These are phyloP conservation scores for Bolboschoenoplectus hybrid DNA, from an alignment of 202 grass and related monocot genomes.

Conservation along the genomic window DNA sequence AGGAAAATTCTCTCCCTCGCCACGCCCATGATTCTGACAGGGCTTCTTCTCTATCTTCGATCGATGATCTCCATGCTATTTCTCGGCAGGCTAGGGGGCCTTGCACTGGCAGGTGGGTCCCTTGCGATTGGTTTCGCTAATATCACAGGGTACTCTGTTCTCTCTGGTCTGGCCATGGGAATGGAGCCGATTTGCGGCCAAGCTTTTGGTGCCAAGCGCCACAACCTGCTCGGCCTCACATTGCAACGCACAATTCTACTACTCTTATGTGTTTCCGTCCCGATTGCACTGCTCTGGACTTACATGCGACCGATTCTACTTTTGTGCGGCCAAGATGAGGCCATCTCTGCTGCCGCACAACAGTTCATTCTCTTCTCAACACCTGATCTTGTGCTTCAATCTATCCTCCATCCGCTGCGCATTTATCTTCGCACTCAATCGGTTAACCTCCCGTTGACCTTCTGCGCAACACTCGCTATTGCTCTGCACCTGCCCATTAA, in stretches of 20 bases:
- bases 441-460: conserved; percentile 78
- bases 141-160: conserved; percentile 85
- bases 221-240: conserved; percentile 63
- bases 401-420: conserved; percentile 80
- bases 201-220: conserved; percentile 70
- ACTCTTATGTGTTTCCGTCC: conserved; percentile 57
- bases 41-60: conserved; percentile 82
- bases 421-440: conserved; percentile 86
- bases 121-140: conserved; percentile 97
- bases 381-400: conserved; percentile 81
- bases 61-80: conserved; percentile 99
- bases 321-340: conserved; percentile 67
- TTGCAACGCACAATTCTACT: conserved; percentile 78
- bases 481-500: conserved; percentile 83
- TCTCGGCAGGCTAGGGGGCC: conserved; percentile 68
- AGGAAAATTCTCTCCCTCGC: conserved; percentile 67
- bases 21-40: conserved; percentile 82
- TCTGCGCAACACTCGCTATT: conserved; percentile 72
- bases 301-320: conserved; percentile 81
- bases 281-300: conserved; percentile 73
- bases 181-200: conserved; percentile 97
- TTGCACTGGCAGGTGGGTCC: conserved; percentile 79
- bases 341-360: conserved; percentile 63
- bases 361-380: conserved; percentile 80
- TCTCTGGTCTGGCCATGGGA: conserved; percentile 89